A percentile compares a stretch with the other conserved stretches of the same genome.
phyloP scores from a whole-genome alignment of 768 basidiomycete species.

The Psilocybe azurescens region DNA sequence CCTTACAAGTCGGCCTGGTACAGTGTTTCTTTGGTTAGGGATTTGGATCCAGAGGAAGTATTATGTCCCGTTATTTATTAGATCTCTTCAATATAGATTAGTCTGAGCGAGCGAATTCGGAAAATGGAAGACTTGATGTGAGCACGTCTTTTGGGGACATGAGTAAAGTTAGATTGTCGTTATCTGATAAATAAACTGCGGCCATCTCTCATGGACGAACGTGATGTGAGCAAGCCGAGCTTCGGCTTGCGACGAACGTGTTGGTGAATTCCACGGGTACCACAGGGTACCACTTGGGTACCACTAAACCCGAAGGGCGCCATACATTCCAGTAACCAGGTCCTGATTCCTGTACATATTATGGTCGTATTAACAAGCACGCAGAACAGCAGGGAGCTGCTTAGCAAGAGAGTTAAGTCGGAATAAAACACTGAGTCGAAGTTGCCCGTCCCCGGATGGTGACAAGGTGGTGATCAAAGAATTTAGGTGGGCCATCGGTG shows the following conservation, averaged over 20 bases:
- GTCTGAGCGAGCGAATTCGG: neutral
- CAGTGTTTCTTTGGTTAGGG: neutral
- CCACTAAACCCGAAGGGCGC: neutral
- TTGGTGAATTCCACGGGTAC: neutral
- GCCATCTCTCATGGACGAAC: slow-evolving; percentile 10
- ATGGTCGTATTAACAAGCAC: no score
- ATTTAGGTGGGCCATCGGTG: no score
- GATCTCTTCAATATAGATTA: neutral
- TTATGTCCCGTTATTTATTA: neutral
- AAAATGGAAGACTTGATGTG: neutral
- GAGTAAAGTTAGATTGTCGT: slow-evolving; percentile 9
- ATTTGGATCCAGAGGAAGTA: neutral
- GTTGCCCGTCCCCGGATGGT: no score
- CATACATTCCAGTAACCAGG: neutral
- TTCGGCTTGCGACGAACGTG: neutral
- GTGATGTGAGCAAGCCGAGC: slow-evolving; percentile 7
- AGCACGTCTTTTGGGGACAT: slow-evolving; percentile 2
- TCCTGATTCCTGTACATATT: no score
- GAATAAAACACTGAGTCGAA: no score
- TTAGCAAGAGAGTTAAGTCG: no score
- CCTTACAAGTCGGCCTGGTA: neutral
- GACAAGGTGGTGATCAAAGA: no score
- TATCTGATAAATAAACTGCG: slow-evolving; percentile 25
- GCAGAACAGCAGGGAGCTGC: no score
- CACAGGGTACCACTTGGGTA: neutral